phyloP scores from a whole-genome alignment of 73 alveolate species.

The Tetrahymena borealis region DNA sequence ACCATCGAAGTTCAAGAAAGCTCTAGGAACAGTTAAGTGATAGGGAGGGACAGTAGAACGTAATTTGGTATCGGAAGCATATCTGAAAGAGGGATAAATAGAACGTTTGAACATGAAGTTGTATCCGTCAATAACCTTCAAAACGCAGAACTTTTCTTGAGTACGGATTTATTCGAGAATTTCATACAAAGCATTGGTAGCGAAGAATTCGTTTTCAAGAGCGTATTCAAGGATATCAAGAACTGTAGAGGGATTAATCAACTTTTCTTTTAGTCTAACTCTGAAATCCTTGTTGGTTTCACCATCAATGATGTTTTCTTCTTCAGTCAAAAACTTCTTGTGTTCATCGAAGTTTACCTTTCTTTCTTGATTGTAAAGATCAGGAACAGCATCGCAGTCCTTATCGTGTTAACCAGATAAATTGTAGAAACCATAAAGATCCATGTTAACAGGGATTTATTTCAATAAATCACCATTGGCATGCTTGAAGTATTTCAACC shows the following conservation, averaged over 20 bases:
- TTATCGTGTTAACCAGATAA: slow-evolving; percentile 66
- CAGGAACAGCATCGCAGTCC: slow-evolving; percentile 72
- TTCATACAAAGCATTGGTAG: slow-evolving; percentile 68
- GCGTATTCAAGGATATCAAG: slow-evolving; percentile 63
- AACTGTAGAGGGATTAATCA: slow-evolving; percentile 55
- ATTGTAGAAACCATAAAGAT: slow-evolving; percentile 55
- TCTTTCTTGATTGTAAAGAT: slow-evolving; percentile 56
- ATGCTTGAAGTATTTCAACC: slow-evolving; percentile 41
- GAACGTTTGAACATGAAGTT: slow-evolving; percentile 65
- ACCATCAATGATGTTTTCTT: slow-evolving; percentile 47
- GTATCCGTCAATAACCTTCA: slow-evolving; percentile 62
- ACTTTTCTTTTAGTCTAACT: slow-evolving; percentile 39
- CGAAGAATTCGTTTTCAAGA: slow-evolving; percentile 48
- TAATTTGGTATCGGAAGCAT: slow-evolving; percentile 44
- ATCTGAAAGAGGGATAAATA: slow-evolving; percentile 53
- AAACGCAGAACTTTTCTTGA: slow-evolving; percentile 40
- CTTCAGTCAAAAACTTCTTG: slow-evolving; percentile 49
- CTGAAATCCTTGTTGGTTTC: slow-evolving; percentile 42
- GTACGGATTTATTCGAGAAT: slow-evolving; percentile 58
- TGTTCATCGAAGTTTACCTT: slow-evolving; percentile 56
- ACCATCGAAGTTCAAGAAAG: slow-evolving; percentile 76
- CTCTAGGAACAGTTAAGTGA: slow-evolving; percentile 63
- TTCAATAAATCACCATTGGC: slow-evolving; percentile 49
- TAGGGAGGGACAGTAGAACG: slow-evolving; percentile 59
- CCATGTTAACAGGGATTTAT: slow-evolving; percentile 46